A percentile compares a stretch with the other conserved stretches of the same genome.
phyloP scores from a whole-genome alignment of 148 eudicot genomes.

The Nepenthes gracilis region DNA sequence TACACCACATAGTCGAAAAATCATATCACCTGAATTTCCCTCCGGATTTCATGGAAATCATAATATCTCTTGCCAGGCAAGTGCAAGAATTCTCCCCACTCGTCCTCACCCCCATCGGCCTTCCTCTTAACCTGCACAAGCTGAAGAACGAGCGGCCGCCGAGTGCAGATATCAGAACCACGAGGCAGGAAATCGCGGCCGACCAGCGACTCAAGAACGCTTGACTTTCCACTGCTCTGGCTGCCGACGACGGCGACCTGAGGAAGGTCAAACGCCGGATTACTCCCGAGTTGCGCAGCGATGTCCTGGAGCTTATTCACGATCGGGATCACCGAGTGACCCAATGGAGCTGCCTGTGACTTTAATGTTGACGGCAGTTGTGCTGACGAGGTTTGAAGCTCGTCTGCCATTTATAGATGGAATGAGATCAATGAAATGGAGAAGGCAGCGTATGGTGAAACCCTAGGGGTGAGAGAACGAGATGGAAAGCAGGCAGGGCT shows the following conservation, averaged over 20 bases:
- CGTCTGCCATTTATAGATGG: slow-evolving; percentile 14
- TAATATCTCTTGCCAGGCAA: slow-evolving; percentile 13
- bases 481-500: no score
- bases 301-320: slow-evolving; percentile 56
- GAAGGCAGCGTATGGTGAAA: no score
- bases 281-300: slow-evolving; percentile 30
- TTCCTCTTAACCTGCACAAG: slow-evolving; percentile 7
- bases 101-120: slow-evolving; percentile 11
- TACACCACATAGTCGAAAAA: not conserved
- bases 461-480: no score
- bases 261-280: slow-evolving; percentile 33
- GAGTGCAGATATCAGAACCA: slow-evolving; percentile 28
- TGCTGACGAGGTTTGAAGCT: slow-evolving; percentile 18
- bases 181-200: slow-evolving; percentile 64
- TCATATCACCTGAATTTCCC: slow-evolving; percentile 19
- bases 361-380: slow-evolving; percentile 7
- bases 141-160: slow-evolving; percentile 25
- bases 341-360: slow-evolving; percentile 9
- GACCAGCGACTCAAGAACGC: slow-evolving; percentile 55
- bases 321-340: slow-evolving; percentile 41
- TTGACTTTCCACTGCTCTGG: slow-evolving; percentile 60
- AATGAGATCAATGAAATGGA: not conserved
- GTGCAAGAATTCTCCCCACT: slow-evolving; percentile 31
- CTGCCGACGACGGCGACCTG: slow-evolving; percentile 62
- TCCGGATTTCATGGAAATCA: slow-evolving; percentile 20